Evolutionary conservation across 176 grass and related monocot species (phyloP), one percentile per base, ranked within the genome.

Genomic region (Carex littledalei): DNA sequence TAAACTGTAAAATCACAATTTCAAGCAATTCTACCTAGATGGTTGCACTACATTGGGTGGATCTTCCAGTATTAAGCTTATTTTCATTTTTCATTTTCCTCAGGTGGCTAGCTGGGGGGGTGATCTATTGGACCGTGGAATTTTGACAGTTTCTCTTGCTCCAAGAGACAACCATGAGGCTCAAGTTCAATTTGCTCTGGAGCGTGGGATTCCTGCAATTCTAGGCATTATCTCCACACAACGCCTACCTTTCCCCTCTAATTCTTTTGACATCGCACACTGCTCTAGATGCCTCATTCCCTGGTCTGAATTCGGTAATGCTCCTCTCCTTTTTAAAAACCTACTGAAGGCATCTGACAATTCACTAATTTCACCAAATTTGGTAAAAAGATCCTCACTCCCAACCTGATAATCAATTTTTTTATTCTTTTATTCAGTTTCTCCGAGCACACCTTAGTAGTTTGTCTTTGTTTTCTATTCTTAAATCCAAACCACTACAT

Each of bases 101-200:
- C 74, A 90, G 89, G 89, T 90, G 69, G 95, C 95, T 32, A 94
- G 93, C 85, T 98, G 92, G 93, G 95, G 93, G 75, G 95, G 95
- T 45, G 91, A 98, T 88, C 91, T 98, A 47, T 92, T 98, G 61
- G 85, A 47, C 1, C 79, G 95, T 12, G 86, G 88, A 43, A 94
- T 94, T 76, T 84, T 98, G n/a, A 84, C 95, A 31, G 82, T 98
- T 0, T 98, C 95, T 24, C 89, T 98, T 8, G 95, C 95, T 26
- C 95, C 95, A 5, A 59, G 93, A 80, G 95, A 98, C 84, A 94
- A 98, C 84, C 95, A 98, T 80, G 95, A 98, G 93, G 95, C 95
- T 8, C 95, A 98, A 90, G 93, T 98, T 55, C 95, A 98, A 89
- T 98, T 98, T 90, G 95, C 95, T 65, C 95, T 98, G 1, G 95